Base-by-base conservation (phyloP, 495 filamentous ascomycete species). In the Neurospora sp. region DNA sequence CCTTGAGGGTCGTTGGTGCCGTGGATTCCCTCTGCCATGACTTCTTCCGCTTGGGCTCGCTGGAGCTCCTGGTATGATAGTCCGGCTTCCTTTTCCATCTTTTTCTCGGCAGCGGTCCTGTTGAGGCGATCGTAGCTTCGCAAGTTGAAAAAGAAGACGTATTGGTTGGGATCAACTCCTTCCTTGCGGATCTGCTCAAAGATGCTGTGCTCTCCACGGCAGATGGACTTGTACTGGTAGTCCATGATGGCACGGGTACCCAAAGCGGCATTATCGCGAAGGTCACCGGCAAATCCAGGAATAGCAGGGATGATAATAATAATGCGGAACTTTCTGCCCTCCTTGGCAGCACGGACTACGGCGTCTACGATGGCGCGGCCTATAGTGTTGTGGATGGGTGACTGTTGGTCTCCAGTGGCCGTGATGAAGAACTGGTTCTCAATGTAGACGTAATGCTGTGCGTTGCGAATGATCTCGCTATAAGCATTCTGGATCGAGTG, bases 341-440 rank as follows among this genome's bases (percentile, higher is more conserved):
- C 95, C 77, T 93, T 93, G 1, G 87, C 90, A 9, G 96, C 95
- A 69, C 87, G 85, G 9, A 97, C 88, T 40, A 92, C 91, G 2
- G 96, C 96, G 70, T 98, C 93, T 14, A 97, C 96, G 69, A 99
- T 97, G 10, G 96, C 89, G 14, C 85, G 84, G 8, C 96, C 96
- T 72, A 98, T 91, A 16, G 88, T 90, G 81, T 99, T 99, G 78
- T 93, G 90, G 69, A 98, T 89, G 2, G 94, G 95, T 0, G 83
- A 81, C 81, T 98, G 94, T 42, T 97, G 79, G 37, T 95, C 92
- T 14, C 95, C 94, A 1, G 95, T 98, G 10, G 95, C 94, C 12
- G 94, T 97, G 78, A 97, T 96, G 86, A 98, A 98, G 85, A 98
- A 97, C 76, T 98, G 95, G 76, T 98, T 98, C 81, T 98, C 94